phyloP scores from a whole-genome alignment of 306 rosid species.

The Gleditsia sinensis region DNA sequence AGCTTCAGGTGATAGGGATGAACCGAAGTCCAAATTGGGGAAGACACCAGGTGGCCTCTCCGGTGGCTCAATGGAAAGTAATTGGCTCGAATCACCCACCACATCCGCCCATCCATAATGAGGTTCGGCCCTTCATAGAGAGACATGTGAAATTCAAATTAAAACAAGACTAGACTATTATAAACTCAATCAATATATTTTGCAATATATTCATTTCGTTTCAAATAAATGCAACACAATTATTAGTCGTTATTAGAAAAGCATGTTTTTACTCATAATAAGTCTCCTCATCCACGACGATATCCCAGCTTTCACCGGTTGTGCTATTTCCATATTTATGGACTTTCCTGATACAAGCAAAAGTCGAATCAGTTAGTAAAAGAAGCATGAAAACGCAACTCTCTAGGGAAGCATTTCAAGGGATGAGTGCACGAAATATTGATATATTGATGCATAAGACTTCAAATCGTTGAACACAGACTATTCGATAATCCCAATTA shows the following conservation, averaged over 20 bases:
- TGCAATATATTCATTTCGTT: neutral
- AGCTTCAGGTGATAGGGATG: slow-evolving; percentile 43
- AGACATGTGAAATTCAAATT: slow-evolving; percentile 27
- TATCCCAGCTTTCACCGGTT: slow-evolving; percentile 97
- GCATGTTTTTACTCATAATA: slow-evolving; percentile 76
- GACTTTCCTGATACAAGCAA: slow-evolving; percentile 73
- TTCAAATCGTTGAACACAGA: slow-evolving; percentile 12
- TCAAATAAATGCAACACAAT: neutral
- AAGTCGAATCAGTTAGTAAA: slow-evolving; percentile 19
- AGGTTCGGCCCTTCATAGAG: slow-evolving; percentile 79
- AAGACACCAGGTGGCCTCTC: slow-evolving; percentile 87
- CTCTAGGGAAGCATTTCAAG: neutral
- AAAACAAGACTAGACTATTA: neutral
- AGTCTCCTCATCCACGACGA: slow-evolving; percentile 90
- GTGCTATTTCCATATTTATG: slow-evolving; percentile 98
- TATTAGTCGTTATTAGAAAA: neutral
- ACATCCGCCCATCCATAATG: slow-evolving; percentile 99
- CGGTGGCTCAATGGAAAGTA: slow-evolving; percentile 78
- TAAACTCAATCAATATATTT: neutral
- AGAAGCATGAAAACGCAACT: slow-evolving; percentile 15
- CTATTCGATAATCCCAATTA: slow-evolving; percentile 1
- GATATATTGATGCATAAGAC: neutral
- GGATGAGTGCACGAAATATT: slow-evolving; percentile 1
- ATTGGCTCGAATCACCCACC: slow-evolving; percentile 85
- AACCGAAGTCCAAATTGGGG: slow-evolving; percentile 70